Percentiles rank a stretch among this genome's conserved stretches.
Conservation (phyloP, 2,329 filamentous ascomycete genomes). For the Shiraia bambusicola region DNA sequence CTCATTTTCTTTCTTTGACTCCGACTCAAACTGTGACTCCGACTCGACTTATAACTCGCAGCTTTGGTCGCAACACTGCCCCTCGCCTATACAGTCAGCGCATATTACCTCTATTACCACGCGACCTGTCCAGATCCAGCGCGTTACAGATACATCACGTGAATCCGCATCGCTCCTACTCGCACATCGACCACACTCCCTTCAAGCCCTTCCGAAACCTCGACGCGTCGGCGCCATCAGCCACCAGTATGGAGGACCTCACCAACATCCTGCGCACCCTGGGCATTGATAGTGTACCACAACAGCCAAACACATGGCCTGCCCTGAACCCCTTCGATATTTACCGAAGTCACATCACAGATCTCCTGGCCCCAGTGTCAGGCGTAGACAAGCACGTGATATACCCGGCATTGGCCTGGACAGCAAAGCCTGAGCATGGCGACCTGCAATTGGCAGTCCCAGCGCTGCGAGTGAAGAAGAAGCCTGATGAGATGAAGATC, state of each 20-base stretch:
- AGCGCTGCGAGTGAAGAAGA: slow-evolving; percentile 72
- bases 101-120: slow-evolving; percentile 6
- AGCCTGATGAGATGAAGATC: slow-evolving; percentile 60
- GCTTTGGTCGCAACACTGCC: slow-evolving; percentile 7
- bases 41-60: slow-evolving; percentile 5
- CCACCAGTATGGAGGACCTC: slow-evolving; percentile 41
- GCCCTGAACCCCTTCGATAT: slow-evolving; percentile 75
- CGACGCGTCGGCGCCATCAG: slow-evolving; percentile 26
- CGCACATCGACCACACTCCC: slow-evolving; percentile 17
- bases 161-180: slow-evolving; percentile 9
- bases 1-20: slow-evolving; percentile 35
- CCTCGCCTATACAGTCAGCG: slow-evolving; percentile 8
- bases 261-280: slow-evolving; percentile 39
- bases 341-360: slow-evolving; percentile 75
- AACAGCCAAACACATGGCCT: slow-evolving; percentile 55
- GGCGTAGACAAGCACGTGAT: slow-evolving; percentile 71
- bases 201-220: slow-evolving; percentile 26
- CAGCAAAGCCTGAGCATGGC: slow-evolving; percentile 75
- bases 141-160: not conserved
- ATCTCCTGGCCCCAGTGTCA: slow-evolving; percentile 66
- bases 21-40: slow-evolving; percentile 18
- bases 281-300: slow-evolving; percentile 43
- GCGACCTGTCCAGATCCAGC: not conserved
- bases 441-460: slow-evolving; percentile 78
- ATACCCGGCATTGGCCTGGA: slow-evolving; percentile 77